phyloP scores from a whole-genome alignment of 306 rosid genomes.

The Citrullus amarus region DNA sequence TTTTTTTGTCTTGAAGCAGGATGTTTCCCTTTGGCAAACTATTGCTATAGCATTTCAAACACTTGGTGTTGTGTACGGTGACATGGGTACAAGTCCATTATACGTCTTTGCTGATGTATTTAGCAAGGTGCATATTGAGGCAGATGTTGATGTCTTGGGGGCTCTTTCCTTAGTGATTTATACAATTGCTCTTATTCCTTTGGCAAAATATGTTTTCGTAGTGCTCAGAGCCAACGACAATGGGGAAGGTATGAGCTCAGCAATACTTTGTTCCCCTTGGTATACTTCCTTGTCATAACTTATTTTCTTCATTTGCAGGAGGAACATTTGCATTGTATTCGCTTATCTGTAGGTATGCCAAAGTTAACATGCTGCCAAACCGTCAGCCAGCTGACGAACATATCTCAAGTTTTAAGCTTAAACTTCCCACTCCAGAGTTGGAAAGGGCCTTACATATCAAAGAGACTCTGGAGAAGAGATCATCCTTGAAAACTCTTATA shows the following conservation, averaged over 20 bases:
- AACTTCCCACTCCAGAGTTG: constrained; percentile 84
- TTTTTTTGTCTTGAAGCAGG: constrained; percentile 31
- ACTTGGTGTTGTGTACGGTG: constrained; percentile 94
- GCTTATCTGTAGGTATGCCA: constrained; percentile 87
- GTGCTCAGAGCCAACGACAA: constrained; percentile 96
- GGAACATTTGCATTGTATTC: constrained; percentile 98
- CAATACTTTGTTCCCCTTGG: constrained; percentile 1
- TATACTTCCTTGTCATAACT: constrained; percentile 6
- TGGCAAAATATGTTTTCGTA: constrained; percentile 79
- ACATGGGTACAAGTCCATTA: constrained; percentile 94
- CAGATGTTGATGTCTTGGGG: constrained; percentile 79
- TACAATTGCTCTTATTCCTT: constrained; percentile 80
- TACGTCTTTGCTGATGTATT: constrained; percentile 91
- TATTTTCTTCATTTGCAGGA: constrained; percentile 44
- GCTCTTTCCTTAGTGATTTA: constrained; percentile 89
- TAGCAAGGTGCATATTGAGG: constrained; percentile 55
- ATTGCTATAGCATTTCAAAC: constrained; percentile 75
- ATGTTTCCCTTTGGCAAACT: constrained; percentile 48
- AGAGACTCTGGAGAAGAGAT: constrained; percentile 56
- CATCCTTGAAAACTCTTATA: constrained; percentile 45
- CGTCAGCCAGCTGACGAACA: constrained; percentile 85
- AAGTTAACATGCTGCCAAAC: constrained; percentile 73
- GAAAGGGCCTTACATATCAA: constrained; percentile 76
- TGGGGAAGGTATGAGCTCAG: constrained; percentile 64
- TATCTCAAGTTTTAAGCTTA: constrained; percentile 82